Base-by-base conservation (phyloP, 371 early-diverging fungal species). In the Actinomucor elegans region DNA sequence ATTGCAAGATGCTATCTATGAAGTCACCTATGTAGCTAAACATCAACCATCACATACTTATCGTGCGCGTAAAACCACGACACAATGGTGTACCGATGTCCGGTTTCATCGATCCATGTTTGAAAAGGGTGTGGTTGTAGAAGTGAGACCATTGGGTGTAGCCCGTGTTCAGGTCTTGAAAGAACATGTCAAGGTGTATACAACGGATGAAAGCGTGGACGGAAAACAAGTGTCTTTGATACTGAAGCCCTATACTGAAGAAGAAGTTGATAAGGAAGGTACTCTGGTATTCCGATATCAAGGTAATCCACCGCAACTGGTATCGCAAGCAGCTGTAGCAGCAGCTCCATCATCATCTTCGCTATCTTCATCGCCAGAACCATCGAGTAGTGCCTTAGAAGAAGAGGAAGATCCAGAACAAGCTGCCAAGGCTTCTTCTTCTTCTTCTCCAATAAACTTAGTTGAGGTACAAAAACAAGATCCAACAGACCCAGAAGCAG, bases 41-140 rank as follows among this genome's bases (percentile, higher is more conserved):
- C 75, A 78, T 50, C 65, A 76, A 15, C 66, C 77, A 0, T 71
- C 77, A 3, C 48, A 48, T 29, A 54, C 75, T 27, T 75, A 75
- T 21, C 64, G 61, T 8, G 50, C 68, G 31, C 66, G 74, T 4
- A 63, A 67, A 53, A 49, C 10, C 28, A 24, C 48, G 5, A 29
- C 37, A 10, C 20, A 31, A 10, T 72, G 77, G 70, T 69, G 73
- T 28, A 76, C 77, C 5, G 81, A 78, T 41, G 59, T 80, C 37
- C 71, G 73, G 0, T 53, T 66, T 21, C 66, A 67, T 20, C 50
- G 61, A 21, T 47, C 47, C 12, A 69, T 71, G 60, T 78, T 69
- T 43, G 60, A 69, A 9, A 41, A 60, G n/a, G 79, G 77, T 1
- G 28, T 76, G 26, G 71, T 76, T 35, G 48, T 80, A 18, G 44